Conservation (phyloP, 208 protist genomes). For the Acanthamoeba culbertsoni region DNA sequence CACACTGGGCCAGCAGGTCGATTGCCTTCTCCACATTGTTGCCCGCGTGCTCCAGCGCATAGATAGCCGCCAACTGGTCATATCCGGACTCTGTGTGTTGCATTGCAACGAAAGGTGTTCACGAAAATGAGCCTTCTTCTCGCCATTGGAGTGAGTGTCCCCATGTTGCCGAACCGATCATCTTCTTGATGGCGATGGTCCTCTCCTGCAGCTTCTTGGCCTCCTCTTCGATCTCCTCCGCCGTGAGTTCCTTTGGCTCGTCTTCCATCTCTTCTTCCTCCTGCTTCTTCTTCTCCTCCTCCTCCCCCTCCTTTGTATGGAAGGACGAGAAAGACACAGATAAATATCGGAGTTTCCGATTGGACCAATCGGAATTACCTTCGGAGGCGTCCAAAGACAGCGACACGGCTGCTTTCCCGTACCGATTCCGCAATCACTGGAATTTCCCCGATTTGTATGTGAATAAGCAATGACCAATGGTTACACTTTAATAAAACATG, state of each 20-base stretch:
- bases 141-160: too few species aligned
- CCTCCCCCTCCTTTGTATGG: neutral
- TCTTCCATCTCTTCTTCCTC: too few species aligned
- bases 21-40: neutral
- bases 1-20: neutral
- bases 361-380: too few species aligned
- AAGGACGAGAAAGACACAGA: too few species aligned
- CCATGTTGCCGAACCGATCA: too few species aligned
- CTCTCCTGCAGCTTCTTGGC: neutral
- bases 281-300: neutral
- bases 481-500: neutral
- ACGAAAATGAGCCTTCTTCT: too few species aligned
- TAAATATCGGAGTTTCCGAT: too few species aligned
- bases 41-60: neutral
- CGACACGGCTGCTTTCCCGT: neutral
- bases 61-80: constrained; percentile 1
- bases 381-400: neutral
- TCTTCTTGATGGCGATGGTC: constrained; percentile 15
- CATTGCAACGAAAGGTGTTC: too few species aligned
- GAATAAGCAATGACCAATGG: too few species aligned
- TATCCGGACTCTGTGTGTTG: too few species aligned
- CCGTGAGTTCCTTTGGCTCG: neutral
- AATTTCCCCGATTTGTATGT: neutral
- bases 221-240: neutral
- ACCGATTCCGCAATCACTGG: neutral